Base-by-base conservation (phyloP, 169 alveolate species). In the Eimeria sp. region DNA sequence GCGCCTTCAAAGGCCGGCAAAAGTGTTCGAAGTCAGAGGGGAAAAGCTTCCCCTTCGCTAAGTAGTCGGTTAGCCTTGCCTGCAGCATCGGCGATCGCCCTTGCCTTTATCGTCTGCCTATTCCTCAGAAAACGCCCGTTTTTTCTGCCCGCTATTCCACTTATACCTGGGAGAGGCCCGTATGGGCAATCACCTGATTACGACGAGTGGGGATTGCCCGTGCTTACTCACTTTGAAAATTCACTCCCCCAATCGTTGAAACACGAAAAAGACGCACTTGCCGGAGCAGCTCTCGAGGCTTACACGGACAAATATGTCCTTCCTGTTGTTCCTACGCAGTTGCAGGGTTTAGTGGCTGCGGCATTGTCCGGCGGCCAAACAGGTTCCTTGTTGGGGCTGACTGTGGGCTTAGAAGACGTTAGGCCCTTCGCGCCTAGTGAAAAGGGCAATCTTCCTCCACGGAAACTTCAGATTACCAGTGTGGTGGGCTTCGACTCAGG, bases 141-240 rank as follows among this genome's bases (percentile, higher is more conserved):
- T 66, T 46, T 8, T 2, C 14, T 9, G 4, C 43, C 76, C 43
- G 11, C 0, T 66, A 27, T 66, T 27, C 76, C 46, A 1, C n/a
- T 11, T n/a, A 46, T 66, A 66, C 43, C 76, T 66, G 43, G 43
- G 43, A 46, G 76, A 66, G 25, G 43, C 76, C 76, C 76, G 9
- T 37, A 66, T 66, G 76, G 20, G n/a, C 37, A 25, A 25, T 66
- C 76, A 16, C 0, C 60, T 30, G 60, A 74, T 8, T 40, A 74
- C 14, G 85, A 74, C 56, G 85, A 74, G 56, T 74, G 85, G 85
- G 85, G 85, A 8, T 54, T 74, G 85, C 85, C 85, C 16, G 8
- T 43, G 85, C 27, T 74, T 40, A 1, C 85, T 6, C 85, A 74
- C 40, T 74, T 74, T 74, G 85, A 74, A 40, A 60, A 74, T 1